phyloP scores from a whole-genome alignment of 495 filamentous ascomycete genomes.

The Neurospora terricola region DNA sequence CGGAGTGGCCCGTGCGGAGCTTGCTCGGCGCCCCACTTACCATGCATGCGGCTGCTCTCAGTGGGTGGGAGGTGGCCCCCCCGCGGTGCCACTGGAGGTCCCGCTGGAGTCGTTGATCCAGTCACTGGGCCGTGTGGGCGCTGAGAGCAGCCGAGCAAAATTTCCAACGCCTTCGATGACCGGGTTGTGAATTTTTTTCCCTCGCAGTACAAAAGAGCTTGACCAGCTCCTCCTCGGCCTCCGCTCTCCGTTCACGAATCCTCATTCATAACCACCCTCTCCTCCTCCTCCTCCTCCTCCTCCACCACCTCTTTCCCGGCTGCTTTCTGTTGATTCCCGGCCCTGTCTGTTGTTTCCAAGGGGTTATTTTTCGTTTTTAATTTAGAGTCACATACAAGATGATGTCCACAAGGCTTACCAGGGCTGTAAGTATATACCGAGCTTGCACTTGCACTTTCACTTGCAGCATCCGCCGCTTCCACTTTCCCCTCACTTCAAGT shows the following conservation, averaged over 20 bases:
- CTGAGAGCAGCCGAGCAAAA: slow-evolving; percentile 12
- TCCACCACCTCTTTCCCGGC: slow-evolving; percentile 23
- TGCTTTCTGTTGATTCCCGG: slow-evolving; percentile 19
- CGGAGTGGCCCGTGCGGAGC: background rate
- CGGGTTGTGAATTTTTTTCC: slow-evolving; percentile 33
- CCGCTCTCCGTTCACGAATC: slow-evolving; percentile 14
- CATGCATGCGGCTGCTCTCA: background rate
- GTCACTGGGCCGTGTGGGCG: background rate
- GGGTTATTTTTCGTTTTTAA: slow-evolving; percentile 17
- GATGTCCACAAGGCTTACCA: slow-evolving; percentile 53
- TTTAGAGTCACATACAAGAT: slow-evolving; percentile 42
- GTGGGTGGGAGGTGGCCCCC: background rate
- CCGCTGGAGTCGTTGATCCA: background rate
- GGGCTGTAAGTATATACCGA: slow-evolving; percentile 48
- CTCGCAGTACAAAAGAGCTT: slow-evolving; percentile 13
- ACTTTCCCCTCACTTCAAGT: slow-evolving; percentile 7
- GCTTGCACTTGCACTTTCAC: background rate
- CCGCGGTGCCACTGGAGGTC: background rate
- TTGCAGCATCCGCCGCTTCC: background rate
- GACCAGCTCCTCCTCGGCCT: slow-evolving; percentile 8
- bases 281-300: slow-evolving; percentile 4
- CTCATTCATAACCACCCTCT: slow-evolving; percentile 13
- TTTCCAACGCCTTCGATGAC: slow-evolving; percentile 25
- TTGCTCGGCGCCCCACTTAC: background rate
- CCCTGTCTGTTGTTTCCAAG: slow-evolving; percentile 18